Base-by-base conservation (phyloP, 768 basidiomycete species). In the Tubosaeta brunneosetosa region DNA sequence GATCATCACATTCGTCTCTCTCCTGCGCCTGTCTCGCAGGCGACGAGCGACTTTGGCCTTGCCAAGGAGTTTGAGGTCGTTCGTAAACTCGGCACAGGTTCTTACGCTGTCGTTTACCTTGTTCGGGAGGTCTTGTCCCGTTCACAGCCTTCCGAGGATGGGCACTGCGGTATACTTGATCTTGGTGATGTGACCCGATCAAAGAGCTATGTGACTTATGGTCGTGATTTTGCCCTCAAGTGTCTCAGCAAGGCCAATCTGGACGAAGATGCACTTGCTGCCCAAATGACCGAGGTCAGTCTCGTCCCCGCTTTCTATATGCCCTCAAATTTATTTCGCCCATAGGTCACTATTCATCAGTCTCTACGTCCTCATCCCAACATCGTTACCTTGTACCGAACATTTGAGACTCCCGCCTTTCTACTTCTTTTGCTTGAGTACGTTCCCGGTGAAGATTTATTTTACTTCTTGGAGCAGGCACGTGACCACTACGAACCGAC, bases 381-480 rank as follows among this genome's bases (percentile, higher is more conserved):
- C 73, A 94, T 99, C 58, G 97, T 95, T 60, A 93, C 94, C 26
- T 82, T 98, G 27, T 85, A 95, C 69, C 86, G 88, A 60, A 95
- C 97, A 1, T 80, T 95, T 61, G 93, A 99, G 72, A 97, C 94
- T 3, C 78, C 83, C 50, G 86, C 91, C 29, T 97, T 91, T 70
- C 77, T 99, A 7, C 85, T 98, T 58, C 85, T 99, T 59, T 77
- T 99, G 43, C 78, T 99, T 59, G 95, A 99, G 75, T 92, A 87
- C 66, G 94, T 97, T 56, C 94, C 94, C 14, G 95, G 95, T 47
- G 91, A 97, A 71, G 95, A 99, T 71, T 77, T 98, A 58, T 99
- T 94, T 71, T 99, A 94, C 74, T 99, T 97, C 79, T 81, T 99
- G 46, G 94, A 97, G 75, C 92, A 97, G 76, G 85, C 91, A 56